Conservation (phyloP, 225 moss, liverwort and hornwort species). For the Polytrichum commune region DNA sequence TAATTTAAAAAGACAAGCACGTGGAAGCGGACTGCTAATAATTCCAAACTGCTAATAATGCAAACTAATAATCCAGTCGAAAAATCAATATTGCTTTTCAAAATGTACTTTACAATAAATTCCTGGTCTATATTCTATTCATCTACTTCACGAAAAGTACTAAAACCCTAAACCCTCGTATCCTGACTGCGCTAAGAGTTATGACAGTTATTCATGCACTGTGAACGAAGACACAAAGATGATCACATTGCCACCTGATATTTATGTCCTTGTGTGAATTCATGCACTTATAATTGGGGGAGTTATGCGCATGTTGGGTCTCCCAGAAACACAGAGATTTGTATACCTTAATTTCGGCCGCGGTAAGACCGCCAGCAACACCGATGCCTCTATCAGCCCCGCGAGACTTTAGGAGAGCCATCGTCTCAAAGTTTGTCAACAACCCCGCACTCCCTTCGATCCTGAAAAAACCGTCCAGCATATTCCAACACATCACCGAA, state of each 20-base stretch:
- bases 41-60: too few relatives aligned
- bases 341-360: slow-evolving; percentile 68
- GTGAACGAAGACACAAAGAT: not conserved
- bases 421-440: slow-evolving; percentile 82
- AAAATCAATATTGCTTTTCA: too few relatives aligned
- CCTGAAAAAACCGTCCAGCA: slow-evolving; percentile 19
- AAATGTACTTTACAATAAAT: too few relatives aligned
- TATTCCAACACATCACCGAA: not conserved
- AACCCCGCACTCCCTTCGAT: slow-evolving; percentile 74
- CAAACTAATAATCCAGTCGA: too few relatives aligned
- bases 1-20: not conserved
- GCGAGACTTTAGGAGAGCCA: slow-evolving; percentile 70
- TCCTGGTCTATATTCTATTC: not conserved
- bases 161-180: slow-evolving; percentile 5
- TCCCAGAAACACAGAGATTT: not conserved
- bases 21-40: not conserved
- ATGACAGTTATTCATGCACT: not conserved
- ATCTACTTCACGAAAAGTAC: not conserved
- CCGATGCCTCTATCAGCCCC: slow-evolving; percentile 79
- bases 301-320: not conserved
- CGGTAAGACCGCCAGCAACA: slow-evolving; percentile 52
- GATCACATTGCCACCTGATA: not conserved
- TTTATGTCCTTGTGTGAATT: not conserved
- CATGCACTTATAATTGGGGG: not conserved
- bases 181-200: not conserved